phyloP scores from a whole-genome alignment of 208 protist species.

The Trypanosoma cruzi region DNA sequence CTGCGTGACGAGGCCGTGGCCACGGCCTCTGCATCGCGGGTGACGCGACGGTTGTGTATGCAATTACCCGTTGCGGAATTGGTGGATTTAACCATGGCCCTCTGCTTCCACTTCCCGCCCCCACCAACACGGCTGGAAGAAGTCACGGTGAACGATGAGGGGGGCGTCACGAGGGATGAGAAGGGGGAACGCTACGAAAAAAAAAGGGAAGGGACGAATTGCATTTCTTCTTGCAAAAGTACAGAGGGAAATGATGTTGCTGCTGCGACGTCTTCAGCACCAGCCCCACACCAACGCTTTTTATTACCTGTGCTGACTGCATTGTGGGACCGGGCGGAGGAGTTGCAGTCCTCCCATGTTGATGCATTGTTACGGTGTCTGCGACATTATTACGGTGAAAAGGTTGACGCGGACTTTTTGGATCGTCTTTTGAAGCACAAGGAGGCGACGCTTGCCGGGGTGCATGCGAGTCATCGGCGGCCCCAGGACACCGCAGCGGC shows the following conservation, averaged over 20 bases:
- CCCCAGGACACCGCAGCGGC: not conserved
- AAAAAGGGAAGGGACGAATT: not conserved
- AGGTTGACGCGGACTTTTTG: conserved; percentile 74
- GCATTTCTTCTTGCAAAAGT: not conserved
- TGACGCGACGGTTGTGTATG: conserved; percentile 40
- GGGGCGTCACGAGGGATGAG: not conserved
- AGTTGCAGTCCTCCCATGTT: conserved; percentile 46
- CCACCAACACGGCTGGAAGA: not conserved
- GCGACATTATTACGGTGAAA: conserved; percentile 48
- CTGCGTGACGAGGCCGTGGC: conserved; percentile 49
- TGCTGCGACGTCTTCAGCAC: not conserved
- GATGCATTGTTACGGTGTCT: conserved; percentile 69
- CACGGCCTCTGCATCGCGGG: conserved; percentile 41
- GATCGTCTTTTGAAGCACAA: conserved; percentile 56
- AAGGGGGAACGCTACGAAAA: not conserved
- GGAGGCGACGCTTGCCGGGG: conserved; percentile 18
- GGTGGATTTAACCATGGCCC: conserved; percentile 52
- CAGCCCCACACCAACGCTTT: conserved; percentile 23
- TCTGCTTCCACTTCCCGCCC: conserved; percentile 46
- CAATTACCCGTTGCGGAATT: conserved; percentile 40
- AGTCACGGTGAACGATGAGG: too few relatives aligned
- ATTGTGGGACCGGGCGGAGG: conserved; percentile 73
- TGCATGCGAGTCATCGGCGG: not conserved
- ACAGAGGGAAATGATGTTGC: not conserved
- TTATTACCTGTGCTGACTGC: conserved; percentile 56